Evolutionary conservation across 108 stramenopile genomes (phyloP), one percentile per base, ranked within the genome.

Genomic region (Poteriospumella lacustris): DNA sequence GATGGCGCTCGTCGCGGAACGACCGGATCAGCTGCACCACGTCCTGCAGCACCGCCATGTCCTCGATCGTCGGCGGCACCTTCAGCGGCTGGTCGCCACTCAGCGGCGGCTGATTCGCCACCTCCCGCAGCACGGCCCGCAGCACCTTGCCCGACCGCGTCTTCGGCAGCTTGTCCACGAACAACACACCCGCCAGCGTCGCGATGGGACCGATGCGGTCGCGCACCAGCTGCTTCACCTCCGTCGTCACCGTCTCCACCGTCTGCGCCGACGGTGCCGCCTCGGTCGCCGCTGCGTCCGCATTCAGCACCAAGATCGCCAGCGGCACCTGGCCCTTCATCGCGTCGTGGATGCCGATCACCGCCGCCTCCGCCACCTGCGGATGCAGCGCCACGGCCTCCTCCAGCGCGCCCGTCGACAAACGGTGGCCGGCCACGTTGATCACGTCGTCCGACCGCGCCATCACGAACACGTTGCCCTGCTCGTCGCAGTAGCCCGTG

Each of bases 31-130:
- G n/a, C n/a, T n/a, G n/a, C n/a, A n/a, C n/a, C n/a, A n/a, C n/a
- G n/a, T n/a, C n/a, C 19, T 82, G 79, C 76, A 90, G 78, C 19
- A 90, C 84, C 12, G 78, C 85, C 36, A 87, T 44, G 67, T 91
- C 89, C 38, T 91, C 91, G 26, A 91, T 89, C 9, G 91, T 91
- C 33, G 87, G 87, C 28, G 91, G 88, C 0, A 91, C 76, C 9
- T 47, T 76, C 78, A 85, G 87, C n/a, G n/a, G n/a, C 12, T 77
- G 60, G 44, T 87, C 81, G 2, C 83, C 88, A n/a, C n/a, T n/a
- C n/a, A n/a, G n/a, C n/a, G n/a, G n/a, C n/a, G n/a, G n/a, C n/a
- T n/a, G n/a, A 58, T 90, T 85, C 15, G 88, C 89, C 42, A 91
- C 88, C 52, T 89, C 86, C 15, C 81, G 42, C 87, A 91, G 89